These are phyloP conservation scores for Neoascochyta sp. DNA, from an alignment of 2,329 filamentous ascomycete species.

Conservation along the genomic window DNA sequence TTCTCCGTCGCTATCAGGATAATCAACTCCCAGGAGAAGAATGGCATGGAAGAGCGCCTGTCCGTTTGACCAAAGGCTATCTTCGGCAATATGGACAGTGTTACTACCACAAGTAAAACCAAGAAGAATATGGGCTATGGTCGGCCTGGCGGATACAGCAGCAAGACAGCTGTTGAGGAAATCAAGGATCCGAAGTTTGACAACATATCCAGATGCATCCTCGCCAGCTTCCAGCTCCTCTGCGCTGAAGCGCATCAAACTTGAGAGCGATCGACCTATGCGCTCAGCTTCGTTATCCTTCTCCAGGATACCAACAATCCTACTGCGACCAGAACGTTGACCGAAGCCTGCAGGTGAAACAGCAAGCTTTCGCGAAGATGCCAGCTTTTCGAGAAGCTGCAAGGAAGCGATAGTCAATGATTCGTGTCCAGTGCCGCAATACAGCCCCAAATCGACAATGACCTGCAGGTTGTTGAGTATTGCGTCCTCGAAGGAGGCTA, in stretches of 20 bases:
- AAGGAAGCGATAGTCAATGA: conserved; percentile 77
- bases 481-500: conserved; percentile 89
- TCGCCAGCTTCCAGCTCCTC: conserved; percentile 72
- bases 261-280: conserved; percentile 70
- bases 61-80: conserved; percentile 66
- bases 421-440: conserved; percentile 79
- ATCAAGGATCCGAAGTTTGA: conserved; percentile 79
- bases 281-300: conserved; percentile 73
- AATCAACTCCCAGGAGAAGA: conserved; percentile 65
- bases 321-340: conserved; percentile 67
- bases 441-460: conserved; percentile 78
- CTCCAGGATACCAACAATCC: conserved; percentile 84
- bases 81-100: conserved; percentile 63
- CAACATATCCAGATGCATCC: conserved; percentile 68
- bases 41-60: conserved; percentile 82
- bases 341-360: conserved; percentile 63
- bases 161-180: conserved; percentile 79
- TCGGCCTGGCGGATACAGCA: conserved; percentile 71
- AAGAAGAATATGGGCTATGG: conserved; percentile 83
- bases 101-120: conserved; percentile 78
- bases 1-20: conserved; percentile 58
- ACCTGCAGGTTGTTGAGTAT: conserved; percentile 75
- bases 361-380: conserved; percentile 76
- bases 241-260: conserved; percentile 60
- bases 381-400: conserved; percentile 78